phyloP scores from a whole-genome alignment of 495 filamentous ascomycete species.

The Neurospora discreta region DNA sequence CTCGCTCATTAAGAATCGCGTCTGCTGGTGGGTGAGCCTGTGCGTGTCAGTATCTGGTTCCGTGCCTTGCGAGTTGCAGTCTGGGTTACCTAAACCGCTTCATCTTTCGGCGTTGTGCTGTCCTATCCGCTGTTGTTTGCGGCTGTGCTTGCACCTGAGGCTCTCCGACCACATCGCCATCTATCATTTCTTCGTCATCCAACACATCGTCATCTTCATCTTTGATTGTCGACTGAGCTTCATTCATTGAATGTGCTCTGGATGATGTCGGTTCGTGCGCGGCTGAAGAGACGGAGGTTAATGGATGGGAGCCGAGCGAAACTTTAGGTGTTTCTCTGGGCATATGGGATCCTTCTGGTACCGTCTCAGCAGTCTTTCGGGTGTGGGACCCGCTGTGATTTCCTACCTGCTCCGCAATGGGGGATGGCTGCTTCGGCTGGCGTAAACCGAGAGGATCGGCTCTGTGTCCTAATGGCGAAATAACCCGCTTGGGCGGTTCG shows the following conservation, averaged over 20 bases:
- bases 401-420: slow-evolving; percentile 29
- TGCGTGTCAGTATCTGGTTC: slow-evolving; percentile 15
- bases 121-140: slow-evolving; percentile 57
- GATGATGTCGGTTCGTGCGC: slow-evolving; percentile 5
- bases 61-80: neutral
- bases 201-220: slow-evolving; percentile 46
- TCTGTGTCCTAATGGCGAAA: slow-evolving; percentile 28
- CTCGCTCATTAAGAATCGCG: slow-evolving; percentile 92
- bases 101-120: slow-evolving; percentile 83
- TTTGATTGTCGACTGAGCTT: slow-evolving; percentile 34
- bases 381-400: slow-evolving; percentile 26
- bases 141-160: slow-evolving; percentile 33
- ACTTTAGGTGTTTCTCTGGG: slow-evolving; percentile 30
- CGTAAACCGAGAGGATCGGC: slow-evolving; percentile 36
- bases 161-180: slow-evolving; percentile 34
- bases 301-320: slow-evolving; percentile 29
- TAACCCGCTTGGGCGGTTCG: slow-evolving; percentile 22
- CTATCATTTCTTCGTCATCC: slow-evolving; percentile 39
- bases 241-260: slow-evolving; percentile 24
- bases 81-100: slow-evolving; percentile 72
- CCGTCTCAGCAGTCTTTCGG: slow-evolving; percentile 26
- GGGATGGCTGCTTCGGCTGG: slow-evolving; percentile 29
- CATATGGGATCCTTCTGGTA: slow-evolving; percentile 33
- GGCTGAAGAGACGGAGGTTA: slow-evolving; percentile 25
- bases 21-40: slow-evolving; percentile 94